A percentile compares a stretch with the other conserved stretches of the same genome.
Conservation (phyloP, 352 stramenopile species). For the Phytophthora meadii region DNA sequence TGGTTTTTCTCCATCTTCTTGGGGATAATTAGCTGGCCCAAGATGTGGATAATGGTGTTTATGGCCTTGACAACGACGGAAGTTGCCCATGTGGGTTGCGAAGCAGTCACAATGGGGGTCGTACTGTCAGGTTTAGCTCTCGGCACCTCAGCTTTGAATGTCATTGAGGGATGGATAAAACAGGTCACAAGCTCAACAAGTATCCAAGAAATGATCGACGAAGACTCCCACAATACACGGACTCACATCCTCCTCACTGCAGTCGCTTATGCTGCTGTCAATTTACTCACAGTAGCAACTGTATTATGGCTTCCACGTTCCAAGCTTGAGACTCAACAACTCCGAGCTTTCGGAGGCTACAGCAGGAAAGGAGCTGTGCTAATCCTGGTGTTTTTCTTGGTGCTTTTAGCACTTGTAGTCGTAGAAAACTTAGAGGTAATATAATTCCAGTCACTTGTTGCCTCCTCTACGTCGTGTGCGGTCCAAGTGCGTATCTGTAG, state of each 20-base stretch:
- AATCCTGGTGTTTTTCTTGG: constrained; percentile 35
- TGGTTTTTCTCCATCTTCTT: constrained; percentile 53
- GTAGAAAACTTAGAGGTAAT: constrained; percentile 31
- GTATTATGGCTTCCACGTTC: constrained; percentile 41
- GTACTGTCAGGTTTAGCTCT: constrained; percentile 59
- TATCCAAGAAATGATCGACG: constrained; percentile 27
- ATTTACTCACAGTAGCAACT: constrained; percentile 29
- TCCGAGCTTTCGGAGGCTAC: constrained; percentile 40
- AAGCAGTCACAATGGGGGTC: constrained; percentile 62
- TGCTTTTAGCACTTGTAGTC: constrained; percentile 44
- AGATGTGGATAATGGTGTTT: constrained; percentile 51
- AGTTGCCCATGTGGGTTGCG: constrained; percentile 55
- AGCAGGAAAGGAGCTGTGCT: constrained; percentile 37
- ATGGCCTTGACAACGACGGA: constrained; percentile 54
- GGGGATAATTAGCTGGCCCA: constrained; percentile 42
- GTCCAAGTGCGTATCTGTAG: constrained; percentile 41
- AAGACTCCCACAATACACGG: constrained; percentile 36
- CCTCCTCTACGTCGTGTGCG: constrained; percentile 42
- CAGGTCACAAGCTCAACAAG: constrained; percentile 28
- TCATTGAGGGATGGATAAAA: constrained; percentile 36
- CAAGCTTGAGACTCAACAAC: constrained; percentile 56
- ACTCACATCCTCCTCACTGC: constrained; percentile 30
- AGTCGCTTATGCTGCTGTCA: constrained; percentile 33
- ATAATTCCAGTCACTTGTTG: constrained; percentile 17
- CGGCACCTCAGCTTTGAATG: constrained; percentile 34